Conservation (phyloP, 148 eudicot species). For the Euryodendron excelsum region DNA sequence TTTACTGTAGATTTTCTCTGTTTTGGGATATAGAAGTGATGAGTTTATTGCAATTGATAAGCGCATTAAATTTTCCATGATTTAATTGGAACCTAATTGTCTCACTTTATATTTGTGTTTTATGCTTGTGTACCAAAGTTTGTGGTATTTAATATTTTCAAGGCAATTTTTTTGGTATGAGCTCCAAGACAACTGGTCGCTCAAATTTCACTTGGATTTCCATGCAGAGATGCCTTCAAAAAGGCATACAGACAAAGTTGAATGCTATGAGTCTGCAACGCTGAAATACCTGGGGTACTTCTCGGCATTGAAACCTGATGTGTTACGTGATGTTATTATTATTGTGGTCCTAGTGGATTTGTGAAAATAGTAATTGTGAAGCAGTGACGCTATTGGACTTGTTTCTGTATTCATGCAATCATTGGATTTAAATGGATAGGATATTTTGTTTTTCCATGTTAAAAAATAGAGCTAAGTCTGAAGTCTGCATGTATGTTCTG, state of each 20-base stretch:
- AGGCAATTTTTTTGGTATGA: not conserved
- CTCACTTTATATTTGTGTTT: not conserved
- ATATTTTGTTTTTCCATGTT: not conserved
- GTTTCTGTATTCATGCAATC: not conserved
- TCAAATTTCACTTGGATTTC: slow-evolving; percentile 7
- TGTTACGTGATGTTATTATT: slow-evolving; percentile 43
- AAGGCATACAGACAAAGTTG: slow-evolving; percentile 86
- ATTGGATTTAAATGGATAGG: not conserved
- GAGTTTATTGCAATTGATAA: no score
- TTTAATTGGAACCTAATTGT: not conserved
- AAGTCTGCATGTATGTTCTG: not conserved
- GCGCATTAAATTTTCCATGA: no score
- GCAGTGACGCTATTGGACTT: not conserved
- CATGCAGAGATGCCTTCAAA: slow-evolving; percentile 92
- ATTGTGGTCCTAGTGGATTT: not conserved
- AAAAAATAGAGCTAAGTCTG: not conserved
- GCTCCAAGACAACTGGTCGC: not conserved
- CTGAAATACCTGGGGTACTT: slow-evolving; percentile 95
- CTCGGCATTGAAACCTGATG: slow-evolving; percentile 78
- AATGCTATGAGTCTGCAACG: slow-evolving; percentile 97
- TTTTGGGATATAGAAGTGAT: no score
- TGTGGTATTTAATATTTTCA: not conserved
- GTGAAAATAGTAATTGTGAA: not conserved
- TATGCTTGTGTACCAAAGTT: not conserved
- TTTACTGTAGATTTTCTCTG: not conserved